Evolutionary conservation across 176 grass and related monocot genomes (phyloP), one percentile per base, ranked within the genome.

Genomic region (Bolboschoenus planiculmis): DNA sequence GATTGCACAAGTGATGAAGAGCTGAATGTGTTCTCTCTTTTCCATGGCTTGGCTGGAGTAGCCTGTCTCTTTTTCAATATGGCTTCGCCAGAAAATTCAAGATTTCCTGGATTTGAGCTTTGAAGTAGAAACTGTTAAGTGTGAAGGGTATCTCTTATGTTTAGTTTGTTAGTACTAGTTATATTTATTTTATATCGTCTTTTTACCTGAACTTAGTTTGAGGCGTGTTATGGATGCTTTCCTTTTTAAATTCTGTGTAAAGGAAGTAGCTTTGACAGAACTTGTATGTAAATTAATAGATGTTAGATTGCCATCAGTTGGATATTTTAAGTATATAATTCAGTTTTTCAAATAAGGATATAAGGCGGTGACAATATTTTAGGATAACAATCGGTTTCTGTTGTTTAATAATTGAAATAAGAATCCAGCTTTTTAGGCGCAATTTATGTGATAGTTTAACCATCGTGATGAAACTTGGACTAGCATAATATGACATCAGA

Each of bases 61-160:
- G 81, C 88, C 13, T 72, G 83, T 54, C 84, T 90, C 70, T 86
- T 90, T 42, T 56, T 90, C 2, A 51, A 90, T 50, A 90, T 86
- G 78, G 54, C 66, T 67, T 54, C 36, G 9, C 87, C 87, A 31
- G 56, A 57, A 0, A 79, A 78, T 76, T 89, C 87, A 55, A 85
- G 65, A 31, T 88, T 88, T 56, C 87, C 87, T 56, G 87, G 78
- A n/a, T 88, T 81, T 76, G 87, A 88, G 10, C 64, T 88, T 76
- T 88, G 50, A 88, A 24, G 20, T 71, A 71, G 66, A 65, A 35
- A 36, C 31, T 65, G 14, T 53, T 10, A 53, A 53, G 50, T n/a
- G n/a, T 56, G 54, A 56, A 65, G 31, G 5, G 15, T 64, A 64
- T 64, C 30, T 16, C 35, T 11, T 34, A 64, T 64, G 11, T 16